A percentile compares a stretch with the other conserved stretches of the same genome.
Evolutionary conservation across 2,329 filamentous ascomycete genomes (phyloP).

Genomic region (Aspergillus brasiliensis): DNA sequence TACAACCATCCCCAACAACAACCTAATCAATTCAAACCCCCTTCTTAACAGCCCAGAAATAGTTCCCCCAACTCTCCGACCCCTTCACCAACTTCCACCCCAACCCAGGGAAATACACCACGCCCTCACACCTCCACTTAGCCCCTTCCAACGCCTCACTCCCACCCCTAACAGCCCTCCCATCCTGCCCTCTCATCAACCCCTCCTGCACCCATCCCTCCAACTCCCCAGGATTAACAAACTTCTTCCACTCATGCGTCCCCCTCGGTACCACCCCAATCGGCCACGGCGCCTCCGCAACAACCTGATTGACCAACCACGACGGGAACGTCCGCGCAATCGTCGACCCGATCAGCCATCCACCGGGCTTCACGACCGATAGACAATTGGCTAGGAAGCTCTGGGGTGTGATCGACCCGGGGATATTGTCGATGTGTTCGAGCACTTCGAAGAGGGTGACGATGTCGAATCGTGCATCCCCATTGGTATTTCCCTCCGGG

Average conservation of each 20-base stretch:
- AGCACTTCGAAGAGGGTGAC: constrained; percentile 92
- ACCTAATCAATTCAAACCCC: constrained; percentile 27
- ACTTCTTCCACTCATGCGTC: constrained; percentile 96
- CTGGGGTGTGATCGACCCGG: constrained; percentile 70
- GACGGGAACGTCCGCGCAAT: constrained; percentile 87
- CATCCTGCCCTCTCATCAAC: constrained; percentile 54
- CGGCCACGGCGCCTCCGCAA: constrained; percentile 77
- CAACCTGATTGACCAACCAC: constrained; percentile 88
- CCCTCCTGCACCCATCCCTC: constrained; percentile 44
- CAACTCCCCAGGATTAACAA: constrained; percentile 80
- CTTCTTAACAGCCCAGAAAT: constrained; percentile 85
- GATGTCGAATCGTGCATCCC: constrained; percentile 78
- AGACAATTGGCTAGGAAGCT: constrained; percentile 59
- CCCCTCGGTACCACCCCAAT: constrained; percentile 81
- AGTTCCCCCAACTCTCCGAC: constrained; percentile 87
- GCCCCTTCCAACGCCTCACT: constrained; percentile 32
- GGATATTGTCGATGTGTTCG: constrained; percentile 81
- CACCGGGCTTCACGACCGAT: constrained; percentile 78
- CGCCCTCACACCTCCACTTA: constrained; percentile 73
- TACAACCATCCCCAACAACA: not conserved
- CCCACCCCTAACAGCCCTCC: constrained; percentile 25
- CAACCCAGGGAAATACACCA: constrained; percentile 84
- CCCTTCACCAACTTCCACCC: constrained; percentile 84
- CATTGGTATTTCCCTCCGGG: no score
- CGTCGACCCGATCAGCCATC: constrained; percentile 90